Evolutionary conservation across 1,139 yeast genomes (phyloP).

Genomic region (Saccharomyces hybrid): DNA sequence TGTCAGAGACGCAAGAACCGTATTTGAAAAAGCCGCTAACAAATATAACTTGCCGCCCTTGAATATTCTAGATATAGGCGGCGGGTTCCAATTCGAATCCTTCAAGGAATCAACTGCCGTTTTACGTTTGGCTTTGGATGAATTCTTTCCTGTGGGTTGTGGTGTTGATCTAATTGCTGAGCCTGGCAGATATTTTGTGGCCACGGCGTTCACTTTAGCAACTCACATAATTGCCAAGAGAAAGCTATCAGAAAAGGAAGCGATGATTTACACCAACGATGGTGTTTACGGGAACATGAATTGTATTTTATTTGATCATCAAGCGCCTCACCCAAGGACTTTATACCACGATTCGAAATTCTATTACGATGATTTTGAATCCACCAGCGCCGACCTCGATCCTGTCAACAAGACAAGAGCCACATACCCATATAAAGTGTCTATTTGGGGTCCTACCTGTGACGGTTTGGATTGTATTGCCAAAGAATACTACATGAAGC

Average conservation of each 20-base stretch:
- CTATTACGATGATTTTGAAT: constrained; percentile 36
- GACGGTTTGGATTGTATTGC: constrained; percentile 89
- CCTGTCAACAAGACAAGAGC: constrained; percentile 8
- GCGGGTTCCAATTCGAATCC: constrained; percentile 72
- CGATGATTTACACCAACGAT: constrained; percentile 75
- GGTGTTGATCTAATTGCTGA: constrained; percentile 70
- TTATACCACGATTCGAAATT: constrained; percentile 48
- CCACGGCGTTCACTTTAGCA: constrained; percentile 80
- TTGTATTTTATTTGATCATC: constrained; percentile 90
- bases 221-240: constrained; percentile 81
- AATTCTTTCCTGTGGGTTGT: constrained; percentile 46
- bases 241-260: constrained; percentile 25
- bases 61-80: constrained; percentile 75
- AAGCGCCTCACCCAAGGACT: constrained; percentile 62
- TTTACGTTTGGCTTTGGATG: constrained; percentile 49
- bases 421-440: constrained; percentile 36
- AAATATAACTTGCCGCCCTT: constrained; percentile 20
- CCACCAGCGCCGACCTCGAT: constrained; percentile 11
- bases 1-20: constrained; percentile 56
- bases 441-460: constrained; percentile 98
- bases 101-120: constrained; percentile 57
- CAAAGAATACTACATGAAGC: constrained; percentile 43
- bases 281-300: constrained; percentile 95
- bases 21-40: constrained; percentile 55
- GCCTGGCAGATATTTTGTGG: constrained; percentile 88